Evolutionary conservation across 2,329 filamentous ascomycete genomes (phyloP).

Genomic region (Epichloe brachyelytri): DNA sequence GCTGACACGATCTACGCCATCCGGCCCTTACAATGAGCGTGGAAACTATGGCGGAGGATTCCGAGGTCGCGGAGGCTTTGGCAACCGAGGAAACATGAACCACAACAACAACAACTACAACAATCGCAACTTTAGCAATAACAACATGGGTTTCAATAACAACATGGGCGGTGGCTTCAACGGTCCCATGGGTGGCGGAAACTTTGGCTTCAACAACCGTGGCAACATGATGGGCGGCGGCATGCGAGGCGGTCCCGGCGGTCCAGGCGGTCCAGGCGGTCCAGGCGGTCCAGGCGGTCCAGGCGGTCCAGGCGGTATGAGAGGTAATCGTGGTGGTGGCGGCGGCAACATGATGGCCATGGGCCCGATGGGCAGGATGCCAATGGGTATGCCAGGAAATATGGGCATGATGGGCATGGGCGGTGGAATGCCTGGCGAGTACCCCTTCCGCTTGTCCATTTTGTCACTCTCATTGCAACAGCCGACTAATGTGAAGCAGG

Average conservation of each 20-base stretch:
- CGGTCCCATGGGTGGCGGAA: constrained; percentile 38
- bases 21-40: constrained; percentile 35
- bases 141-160: constrained; percentile 34
- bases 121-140: constrained; percentile 28
- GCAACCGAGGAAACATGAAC: constrained; percentile 34
- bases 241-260: constrained; percentile 32
- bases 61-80: constrained; percentile 36
- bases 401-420: constrained; percentile 42
- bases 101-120: constrained; percentile 28
- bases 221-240: constrained; percentile 26
- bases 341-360: constrained; percentile 40
- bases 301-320: constrained; percentile 30
- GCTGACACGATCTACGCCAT: constrained; percentile 39
- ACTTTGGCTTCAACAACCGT: constrained; percentile 36
- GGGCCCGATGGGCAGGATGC: constrained; percentile 33
- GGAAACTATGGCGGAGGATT: constrained; percentile 35
- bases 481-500: constrained; percentile 25
- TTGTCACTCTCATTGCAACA: too few species aligned
- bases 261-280: constrained; percentile 29
- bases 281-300: constrained; percentile 31
- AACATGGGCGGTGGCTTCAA: constrained; percentile 35
- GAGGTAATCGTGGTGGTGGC: constrained; percentile 29
- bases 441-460: neutral
- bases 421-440: constrained; percentile 25
- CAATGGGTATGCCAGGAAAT: constrained; percentile 45